These are phyloP conservation scores for Pyrrhoderma lamaoense DNA, from an alignment of 1,284 basidiomycete genomes.

Conservation along the genomic window DNA sequence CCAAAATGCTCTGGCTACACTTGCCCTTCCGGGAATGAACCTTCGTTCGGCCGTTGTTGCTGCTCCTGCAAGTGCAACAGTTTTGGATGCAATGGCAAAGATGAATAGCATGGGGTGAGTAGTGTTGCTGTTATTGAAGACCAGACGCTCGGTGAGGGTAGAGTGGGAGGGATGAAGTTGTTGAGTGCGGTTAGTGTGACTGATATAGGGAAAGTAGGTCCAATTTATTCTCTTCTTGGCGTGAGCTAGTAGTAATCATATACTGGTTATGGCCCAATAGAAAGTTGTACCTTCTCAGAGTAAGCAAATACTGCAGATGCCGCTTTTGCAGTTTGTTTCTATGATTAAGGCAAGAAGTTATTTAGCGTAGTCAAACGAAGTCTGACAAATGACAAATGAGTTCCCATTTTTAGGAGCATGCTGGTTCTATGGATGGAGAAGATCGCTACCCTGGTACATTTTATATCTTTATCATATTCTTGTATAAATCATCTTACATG, in stretches of 20 bases:
- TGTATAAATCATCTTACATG: neutral
- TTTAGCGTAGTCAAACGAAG: no score
- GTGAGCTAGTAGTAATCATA: neutral
- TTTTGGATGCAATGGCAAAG: constrained; percentile 68
- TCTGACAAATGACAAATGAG: no score
- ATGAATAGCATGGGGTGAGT: constrained; percentile 80
- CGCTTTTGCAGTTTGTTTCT: constrained; percentile 59
- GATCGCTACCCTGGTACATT: constrained; percentile 63
- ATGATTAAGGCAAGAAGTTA: constrained; percentile 61
- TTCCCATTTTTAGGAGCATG: neutral
- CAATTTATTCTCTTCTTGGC: constrained; percentile 5
- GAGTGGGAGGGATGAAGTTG: constrained; percentile 40
- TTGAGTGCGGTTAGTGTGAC: constrained; percentile 72
- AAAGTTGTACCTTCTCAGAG: constrained; percentile 68
- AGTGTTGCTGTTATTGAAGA: constrained; percentile 69
- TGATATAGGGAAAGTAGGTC: constrained; percentile 58
- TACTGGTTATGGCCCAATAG: constrained; percentile 27
- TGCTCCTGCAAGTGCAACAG: constrained; percentile 45
- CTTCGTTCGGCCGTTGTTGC: constrained; percentile 55
- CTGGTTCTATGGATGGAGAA: constrained; percentile 58
- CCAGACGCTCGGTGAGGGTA: neutral
- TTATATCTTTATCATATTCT: neutral
- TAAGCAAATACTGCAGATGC: constrained; percentile 60
- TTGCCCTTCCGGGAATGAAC: constrained; percentile 60
- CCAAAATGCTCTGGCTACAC: constrained; percentile 44